Conservation (phyloP, 768 basidiomycete genomes). For the Phanerodontia chrysosporium region DNA sequence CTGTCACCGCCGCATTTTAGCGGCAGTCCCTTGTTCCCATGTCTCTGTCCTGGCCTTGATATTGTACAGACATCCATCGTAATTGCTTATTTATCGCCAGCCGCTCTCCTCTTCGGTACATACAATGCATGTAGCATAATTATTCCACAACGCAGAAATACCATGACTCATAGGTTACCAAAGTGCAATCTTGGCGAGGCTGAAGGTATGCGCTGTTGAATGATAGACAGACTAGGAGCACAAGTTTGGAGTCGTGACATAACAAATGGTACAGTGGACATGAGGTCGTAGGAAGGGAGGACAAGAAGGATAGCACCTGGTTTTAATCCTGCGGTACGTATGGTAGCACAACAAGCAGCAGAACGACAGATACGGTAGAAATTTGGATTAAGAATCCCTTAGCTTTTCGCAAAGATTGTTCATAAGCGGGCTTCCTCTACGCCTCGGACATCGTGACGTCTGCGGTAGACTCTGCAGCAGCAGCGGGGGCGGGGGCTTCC, state of each 20-base stretch:
- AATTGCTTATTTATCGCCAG: neutral
- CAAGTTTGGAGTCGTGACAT: neutral
- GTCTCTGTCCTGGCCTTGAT: conserved; percentile 1
- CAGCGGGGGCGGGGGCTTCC: conserved; percentile 2
- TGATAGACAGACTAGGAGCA: neutral
- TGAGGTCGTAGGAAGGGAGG: neutral
- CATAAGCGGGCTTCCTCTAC: neutral
- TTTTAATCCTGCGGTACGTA: conserved; percentile 7
- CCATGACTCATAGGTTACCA: neutral
- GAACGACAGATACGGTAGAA: conserved; percentile 1
- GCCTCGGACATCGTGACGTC: conserved; percentile 28
- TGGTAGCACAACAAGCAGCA: neutral
- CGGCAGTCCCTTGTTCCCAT: neutral
- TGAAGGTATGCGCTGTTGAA: neutral
- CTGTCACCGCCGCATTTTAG: conserved; percentile 11
- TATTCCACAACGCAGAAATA: neutral
- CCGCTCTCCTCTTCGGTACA: neutral
- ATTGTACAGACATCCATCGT: neutral
- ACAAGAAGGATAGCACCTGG: neutral
- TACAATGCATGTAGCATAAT: conserved; percentile 7
- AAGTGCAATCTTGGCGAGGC: neutral
- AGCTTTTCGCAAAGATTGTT: neutral
- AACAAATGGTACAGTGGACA: neutral
- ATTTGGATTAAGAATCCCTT: conserved; percentile 2
- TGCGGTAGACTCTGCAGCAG: conserved; percentile 22